Evolutionary conservation across 2,329 filamentous ascomycete species (phyloP).

Genomic region (Metarhizium brunneum): DNA sequence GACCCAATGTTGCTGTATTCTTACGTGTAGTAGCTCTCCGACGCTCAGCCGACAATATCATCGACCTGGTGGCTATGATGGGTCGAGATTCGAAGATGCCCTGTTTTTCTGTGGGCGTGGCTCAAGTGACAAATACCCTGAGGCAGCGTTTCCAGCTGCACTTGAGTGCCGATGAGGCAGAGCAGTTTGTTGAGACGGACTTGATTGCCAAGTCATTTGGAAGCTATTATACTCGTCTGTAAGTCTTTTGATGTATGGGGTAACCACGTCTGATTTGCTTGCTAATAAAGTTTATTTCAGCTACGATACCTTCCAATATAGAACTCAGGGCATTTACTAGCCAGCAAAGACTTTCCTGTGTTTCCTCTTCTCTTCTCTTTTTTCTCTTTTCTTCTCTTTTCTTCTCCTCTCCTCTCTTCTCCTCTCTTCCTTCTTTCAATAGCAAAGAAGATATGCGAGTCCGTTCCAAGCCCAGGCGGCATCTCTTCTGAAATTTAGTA

Average conservation of each 20-base stretch:
- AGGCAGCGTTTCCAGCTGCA: constrained; percentile 73
- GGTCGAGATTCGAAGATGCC: constrained; percentile 76
- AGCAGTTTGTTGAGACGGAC: constrained; percentile 72
- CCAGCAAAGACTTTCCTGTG: neutral
- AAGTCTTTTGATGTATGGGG: constrained; percentile 25
- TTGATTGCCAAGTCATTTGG: constrained; percentile 72
- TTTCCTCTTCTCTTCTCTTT: neutral
- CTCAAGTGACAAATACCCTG: constrained; percentile 58
- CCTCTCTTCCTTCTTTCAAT: neutral
- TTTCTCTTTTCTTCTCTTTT: neutral
- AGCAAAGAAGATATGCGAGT: neutral
- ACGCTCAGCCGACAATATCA: constrained; percentile 69
- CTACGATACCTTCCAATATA: constrained; percentile 81
- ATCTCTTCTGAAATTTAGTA: neutral
- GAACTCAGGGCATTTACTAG: constrained; percentile 79
- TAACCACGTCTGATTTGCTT: neutral
- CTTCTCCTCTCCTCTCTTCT: neutral
- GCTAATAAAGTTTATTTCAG: constrained; percentile 27
- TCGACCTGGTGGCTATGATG: constrained; percentile 79
- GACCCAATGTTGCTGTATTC: neutral
- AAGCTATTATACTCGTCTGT: constrained; percentile 82
- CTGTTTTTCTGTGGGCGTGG: constrained; percentile 68
- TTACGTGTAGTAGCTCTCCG: constrained; percentile 48
- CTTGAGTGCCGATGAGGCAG: constrained; percentile 72
- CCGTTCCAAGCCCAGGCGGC: neutral